phyloP scores from a whole-genome alignment of 768 basidiomycete species.

The Coprinopsis cinerea region DNA sequence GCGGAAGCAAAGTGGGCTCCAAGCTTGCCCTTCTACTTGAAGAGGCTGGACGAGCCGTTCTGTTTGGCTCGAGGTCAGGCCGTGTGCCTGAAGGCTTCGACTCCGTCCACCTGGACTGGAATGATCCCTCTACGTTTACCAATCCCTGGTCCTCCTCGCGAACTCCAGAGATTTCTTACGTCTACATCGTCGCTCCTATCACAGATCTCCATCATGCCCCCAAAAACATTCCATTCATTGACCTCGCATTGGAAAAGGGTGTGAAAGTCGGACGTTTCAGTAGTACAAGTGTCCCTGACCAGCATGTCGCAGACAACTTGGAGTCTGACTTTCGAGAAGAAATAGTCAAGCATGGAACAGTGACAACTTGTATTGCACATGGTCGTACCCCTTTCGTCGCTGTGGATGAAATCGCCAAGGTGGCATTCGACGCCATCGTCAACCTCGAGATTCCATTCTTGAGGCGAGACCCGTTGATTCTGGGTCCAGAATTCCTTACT shows the following conservation, averaged over 20 bases:
- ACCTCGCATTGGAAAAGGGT: slow-evolving; percentile 20
- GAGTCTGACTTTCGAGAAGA: neutral
- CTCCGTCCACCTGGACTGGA: slow-evolving; percentile 29
- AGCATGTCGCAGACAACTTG: slow-evolving; percentile 3
- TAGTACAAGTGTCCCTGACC: slow-evolving; percentile 1
- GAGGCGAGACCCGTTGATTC: slow-evolving; percentile 15
- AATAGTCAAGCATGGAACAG: slow-evolving; percentile 6
- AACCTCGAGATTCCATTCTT: slow-evolving; percentile 17
- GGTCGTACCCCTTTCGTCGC: slow-evolving; percentile 17
- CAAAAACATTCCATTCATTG: slow-evolving; percentile 23
- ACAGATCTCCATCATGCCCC: slow-evolving; percentile 11
- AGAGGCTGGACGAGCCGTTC: slow-evolving; percentile 12
- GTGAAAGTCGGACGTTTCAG: slow-evolving; percentile 23
- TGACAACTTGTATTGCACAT: slow-evolving; percentile 14
- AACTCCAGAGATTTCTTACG: slow-evolving; percentile 18
- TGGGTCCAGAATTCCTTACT: slow-evolving; percentile 22
- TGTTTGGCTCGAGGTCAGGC: slow-evolving; percentile 18
- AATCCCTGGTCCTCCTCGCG: slow-evolving; percentile 3
- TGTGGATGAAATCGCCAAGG: slow-evolving; percentile 22
- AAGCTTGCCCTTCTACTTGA: slow-evolving; percentile 16
- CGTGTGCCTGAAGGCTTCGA: slow-evolving; percentile 16
- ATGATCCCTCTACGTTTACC: slow-evolving; percentile 19
- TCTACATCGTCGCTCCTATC: slow-evolving; percentile 25
- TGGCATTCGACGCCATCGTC: slow-evolving; percentile 19
- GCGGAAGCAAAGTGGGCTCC: slow-evolving; percentile 19